Base-by-base conservation (phyloP, 768 basidiomycete genomes). In the Tricholoma furcatifolium region DNA sequence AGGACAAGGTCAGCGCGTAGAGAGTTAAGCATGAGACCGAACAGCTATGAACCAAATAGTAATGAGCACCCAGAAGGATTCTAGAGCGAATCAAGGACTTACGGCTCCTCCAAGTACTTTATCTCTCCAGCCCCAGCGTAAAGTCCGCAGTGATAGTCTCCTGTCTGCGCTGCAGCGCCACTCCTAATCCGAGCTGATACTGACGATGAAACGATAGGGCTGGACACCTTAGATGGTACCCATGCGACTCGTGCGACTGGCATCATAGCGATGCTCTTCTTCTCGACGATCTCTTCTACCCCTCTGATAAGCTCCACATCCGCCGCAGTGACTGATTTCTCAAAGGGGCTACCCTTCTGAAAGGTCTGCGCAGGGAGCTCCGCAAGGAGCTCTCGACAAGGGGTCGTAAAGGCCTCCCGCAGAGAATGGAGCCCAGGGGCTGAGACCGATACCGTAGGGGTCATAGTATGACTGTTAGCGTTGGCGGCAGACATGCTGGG, bases 201-300 rank as follows among this genome's bases (percentile, higher is more conserved):
- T 64, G n/a, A n/a, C n/a, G n/a, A n/a, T n/a, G n/a, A n/a, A 2
- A 68, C 57, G 27, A 70, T 68, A 17, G 62, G 74, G 4, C 73
- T 71, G 18, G 69, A 60, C 17, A 73, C 64, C 47, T 74, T 74
- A 5, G 54, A 57, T 10, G 64, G 43, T 1, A 62, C 51, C 78
- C 79, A 80, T 14, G 76, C 74, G 6, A 78, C n/a, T n/a, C n/a
- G 46, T 2, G 77, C 72, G 27, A 79, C 66, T 51, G 78, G 76
- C 4, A 69, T 65, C 78, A 79, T 80, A 27, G 62, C 63, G 46
- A 66, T 51, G 0, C 69, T 70, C 23, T 66, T 64, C 62, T 73
- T 72, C 56, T 67, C 67, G 8, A 78, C 74, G 9, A 81, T 42
- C 46, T 74, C 66, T 45, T 74, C 67, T 12, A 78, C 70, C 34